phyloP scores from a whole-genome alignment of 371 early-diverging fungal genomes.

The Blakeslea trispora region DNA sequence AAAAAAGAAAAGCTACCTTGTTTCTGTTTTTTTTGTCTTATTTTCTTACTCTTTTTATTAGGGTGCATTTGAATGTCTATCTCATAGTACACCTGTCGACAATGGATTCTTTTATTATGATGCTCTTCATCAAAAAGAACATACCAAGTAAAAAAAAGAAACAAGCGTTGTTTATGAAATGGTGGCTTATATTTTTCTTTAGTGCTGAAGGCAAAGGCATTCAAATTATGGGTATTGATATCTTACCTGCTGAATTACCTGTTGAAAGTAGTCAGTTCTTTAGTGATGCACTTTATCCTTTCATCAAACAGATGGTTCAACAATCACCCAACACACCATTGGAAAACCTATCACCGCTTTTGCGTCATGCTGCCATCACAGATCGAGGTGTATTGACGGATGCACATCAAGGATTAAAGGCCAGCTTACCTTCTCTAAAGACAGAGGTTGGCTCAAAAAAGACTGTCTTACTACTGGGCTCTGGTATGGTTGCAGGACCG shows the following conservation, averaged over 20 bases:
- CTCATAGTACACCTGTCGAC: constrained; percentile 86
- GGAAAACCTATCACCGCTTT: constrained; percentile 23
- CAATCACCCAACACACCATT: constrained; percentile 17
- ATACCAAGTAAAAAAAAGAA: constrained; percentile 77
- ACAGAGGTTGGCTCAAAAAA: constrained; percentile 33
- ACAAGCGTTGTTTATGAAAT: too few species aligned
- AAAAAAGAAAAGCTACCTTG: too few species aligned
- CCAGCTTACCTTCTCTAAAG: constrained; percentile 23
- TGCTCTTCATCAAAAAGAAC: constrained; percentile 69
- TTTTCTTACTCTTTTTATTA: too few species aligned
- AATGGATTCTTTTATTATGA: constrained; percentile 92
- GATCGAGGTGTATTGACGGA: constrained; percentile 64
- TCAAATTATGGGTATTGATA: constrained; percentile 96
- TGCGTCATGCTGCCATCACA: constrained; percentile 81
- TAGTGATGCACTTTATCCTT: constrained; percentile 81
- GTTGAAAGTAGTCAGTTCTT: constrained; percentile 93
- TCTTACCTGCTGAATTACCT: constrained; percentile 95
- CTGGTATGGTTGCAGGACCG: constrained; percentile 94
- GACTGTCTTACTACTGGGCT: constrained; percentile 83
- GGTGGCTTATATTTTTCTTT: too few species aligned
- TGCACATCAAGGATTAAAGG: constrained; percentile 54
- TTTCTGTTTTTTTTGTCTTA: too few species aligned
- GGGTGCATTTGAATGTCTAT: constrained; percentile 94
- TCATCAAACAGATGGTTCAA: constrained; percentile 76
- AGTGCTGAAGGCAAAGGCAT: constrained; percentile 81